Evolutionary conservation across 2,329 filamentous ascomycete genomes (phyloP), one percentile per base, ranked within the genome.

Genomic region (Clonostachys chloroleuca): DNA sequence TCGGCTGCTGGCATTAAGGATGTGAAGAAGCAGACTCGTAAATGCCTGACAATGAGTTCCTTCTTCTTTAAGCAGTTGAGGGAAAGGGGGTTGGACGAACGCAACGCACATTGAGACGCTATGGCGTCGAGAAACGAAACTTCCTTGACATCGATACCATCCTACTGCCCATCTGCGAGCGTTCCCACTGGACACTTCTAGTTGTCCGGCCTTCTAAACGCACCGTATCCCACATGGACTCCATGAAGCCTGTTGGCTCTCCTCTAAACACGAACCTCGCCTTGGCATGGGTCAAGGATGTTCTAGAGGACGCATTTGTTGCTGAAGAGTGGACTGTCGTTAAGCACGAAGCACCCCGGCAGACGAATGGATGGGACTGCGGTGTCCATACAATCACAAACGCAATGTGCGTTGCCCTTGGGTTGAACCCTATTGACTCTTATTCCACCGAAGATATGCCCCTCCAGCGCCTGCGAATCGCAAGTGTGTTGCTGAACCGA

Each of bases 331-430:
- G 87, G 87, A 69, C 62, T 20, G 67, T 72, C 2, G 66, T 77
- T 8, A 60, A 65, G n/a, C 70, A 75, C 41, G 62, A 65, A 14
- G 79, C 78, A 35, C 75, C 80, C 1, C 56, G 52, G 4, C 87
- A 92, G 61, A 72, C 67, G 24, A 92, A 92, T 57, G 76, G 77
- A 2, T 81, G 78, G 58, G 88, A 92, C 60, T 92, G 88, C 54
- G 88, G 88, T n/a, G 80, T 90, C 5, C 89, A 89, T 60, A 80
- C 84, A 13, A 81, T 89, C 53, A 80, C 87, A 16, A 92, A 92
- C 57, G 83, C 80, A 14, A 76, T 89, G 43, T 87, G 82, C 47
- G 56, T 83, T 35, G 70, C 76, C 1, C 58, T 82, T 34, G 78
- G 78, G 2, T 54, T 82, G 16, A 74, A 73, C 49, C 77, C 79